phyloP scores from a whole-genome alignment of 208 protist genomes.

The Acanthamoeba castellanii region DNA sequence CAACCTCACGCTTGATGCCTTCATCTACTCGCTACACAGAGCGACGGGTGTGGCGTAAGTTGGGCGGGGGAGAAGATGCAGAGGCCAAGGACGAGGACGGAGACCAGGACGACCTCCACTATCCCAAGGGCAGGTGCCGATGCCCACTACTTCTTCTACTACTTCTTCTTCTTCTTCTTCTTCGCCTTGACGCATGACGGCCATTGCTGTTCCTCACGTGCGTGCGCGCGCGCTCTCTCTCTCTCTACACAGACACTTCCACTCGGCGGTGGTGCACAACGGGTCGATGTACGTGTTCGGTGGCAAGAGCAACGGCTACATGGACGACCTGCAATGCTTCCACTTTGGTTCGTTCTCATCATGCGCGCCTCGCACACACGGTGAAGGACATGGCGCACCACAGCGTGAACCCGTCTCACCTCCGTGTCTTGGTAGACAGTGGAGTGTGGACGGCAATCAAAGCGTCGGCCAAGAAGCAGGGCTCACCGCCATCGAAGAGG shows the following conservation, averaged over 20 bases:
- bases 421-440: not conserved
- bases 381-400: not conserved
- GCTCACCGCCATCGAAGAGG: not conserved
- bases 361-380: not conserved
- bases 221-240: not conserved
- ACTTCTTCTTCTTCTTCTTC: not conserved
- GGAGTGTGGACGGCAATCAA: not conserved
- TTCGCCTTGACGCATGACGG: not conserved
- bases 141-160: not conserved
- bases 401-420: not conserved
- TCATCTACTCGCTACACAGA: not conserved
- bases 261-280: conserved; percentile 1
- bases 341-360: conserved; percentile 63
- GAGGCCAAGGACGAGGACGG: not conserved
- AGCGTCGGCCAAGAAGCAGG: conserved; percentile 9
- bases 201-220: not conserved
- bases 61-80: not conserved
- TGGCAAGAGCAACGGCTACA: conserved; percentile 74
- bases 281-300: conserved; percentile 66
- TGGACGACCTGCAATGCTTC: conserved; percentile 35
- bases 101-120: not conserved
- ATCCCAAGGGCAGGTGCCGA: not conserved
- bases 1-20: not conserved
- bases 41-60: conserved; percentile 22
- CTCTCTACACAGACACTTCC: conserved; percentile 42